Conservation (phyloP, 2,329 filamentous ascomycete species). For the Colletotrichum lindemuthianum region DNA sequence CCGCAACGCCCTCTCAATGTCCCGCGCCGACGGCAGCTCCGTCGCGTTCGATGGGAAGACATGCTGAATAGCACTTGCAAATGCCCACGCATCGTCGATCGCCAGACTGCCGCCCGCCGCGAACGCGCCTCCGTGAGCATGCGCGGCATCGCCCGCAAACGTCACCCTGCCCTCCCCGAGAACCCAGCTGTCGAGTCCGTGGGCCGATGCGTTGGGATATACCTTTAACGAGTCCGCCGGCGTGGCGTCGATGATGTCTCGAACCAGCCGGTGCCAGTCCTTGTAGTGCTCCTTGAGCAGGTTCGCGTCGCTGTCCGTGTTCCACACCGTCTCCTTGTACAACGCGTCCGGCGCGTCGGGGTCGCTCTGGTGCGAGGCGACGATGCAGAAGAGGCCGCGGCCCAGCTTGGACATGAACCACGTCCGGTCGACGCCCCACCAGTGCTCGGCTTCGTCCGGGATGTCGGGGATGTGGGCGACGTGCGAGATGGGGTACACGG, state of each 20-base stretch:
- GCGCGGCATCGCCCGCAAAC: slow-evolving; percentile 52
- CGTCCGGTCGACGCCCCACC: slow-evolving; percentile 53
- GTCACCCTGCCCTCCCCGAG: slow-evolving; percentile 48
- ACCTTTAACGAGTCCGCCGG: slow-evolving; percentile 48
- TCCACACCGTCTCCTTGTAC: slow-evolving; percentile 48
- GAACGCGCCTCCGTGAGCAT: slow-evolving; percentile 54
- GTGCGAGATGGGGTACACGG: slow-evolving; percentile 54
- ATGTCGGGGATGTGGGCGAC: slow-evolving; percentile 51
- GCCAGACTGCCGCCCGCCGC: slow-evolving; percentile 52
- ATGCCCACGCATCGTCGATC: slow-evolving; percentile 54
- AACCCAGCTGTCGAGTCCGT: slow-evolving; percentile 53
- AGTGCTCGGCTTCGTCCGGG: slow-evolving; percentile 54
- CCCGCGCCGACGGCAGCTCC: slow-evolving; percentile 23
- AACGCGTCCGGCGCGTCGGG: slow-evolving; percentile 44
- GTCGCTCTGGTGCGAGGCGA: slow-evolving; percentile 52
- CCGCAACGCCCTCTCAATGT: slow-evolving; percentile 44
- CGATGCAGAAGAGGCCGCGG: slow-evolving; percentile 53
- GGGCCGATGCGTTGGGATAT: slow-evolving; percentile 55
- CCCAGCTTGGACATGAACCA: slow-evolving; percentile 56
- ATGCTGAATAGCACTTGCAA: slow-evolving; percentile 50
- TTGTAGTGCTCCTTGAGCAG: slow-evolving; percentile 49
- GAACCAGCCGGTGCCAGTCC: slow-evolving; percentile 54
- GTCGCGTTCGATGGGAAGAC: slow-evolving; percentile 40
- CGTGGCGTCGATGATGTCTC: slow-evolving; percentile 51
- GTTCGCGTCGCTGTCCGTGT: slow-evolving; percentile 48